These are phyloP conservation scores for Elsinoe batatas DNA, from an alignment of 2,329 filamentous ascomycete genomes.

Conservation along the genomic window DNA sequence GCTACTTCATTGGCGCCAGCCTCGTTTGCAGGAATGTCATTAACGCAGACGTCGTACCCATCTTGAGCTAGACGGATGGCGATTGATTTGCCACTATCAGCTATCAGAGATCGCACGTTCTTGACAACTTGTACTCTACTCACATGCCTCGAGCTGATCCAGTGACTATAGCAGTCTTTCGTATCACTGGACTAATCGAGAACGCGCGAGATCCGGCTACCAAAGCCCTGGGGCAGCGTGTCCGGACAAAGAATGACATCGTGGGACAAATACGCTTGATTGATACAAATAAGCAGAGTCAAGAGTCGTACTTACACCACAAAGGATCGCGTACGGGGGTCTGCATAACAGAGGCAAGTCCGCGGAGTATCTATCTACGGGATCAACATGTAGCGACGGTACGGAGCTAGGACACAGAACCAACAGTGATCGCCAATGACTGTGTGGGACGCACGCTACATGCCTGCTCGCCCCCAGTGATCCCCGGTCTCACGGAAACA, in stretches of 20 bases:
- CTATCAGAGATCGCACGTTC: neutral
- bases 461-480: neutral
- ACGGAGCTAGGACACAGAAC: too few species aligned
- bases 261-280: neutral
- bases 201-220: slow-evolving; percentile 4
- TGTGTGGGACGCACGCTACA: neutral
- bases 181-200: slow-evolving; percentile 1
- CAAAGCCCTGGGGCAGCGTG: neutral
- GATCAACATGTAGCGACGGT: too few species aligned
- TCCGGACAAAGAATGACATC: neutral
- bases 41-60: slow-evolving; percentile 57
- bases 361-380: too few species aligned
- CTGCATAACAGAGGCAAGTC: too few species aligned
- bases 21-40: slow-evolving; percentile 48
- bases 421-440: neutral
- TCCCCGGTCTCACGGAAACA: neutral
- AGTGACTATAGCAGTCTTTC: slow-evolving; percentile 27
- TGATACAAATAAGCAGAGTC: too few species aligned
- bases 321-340: too few species aligned
- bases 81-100: slow-evolving; percentile 48
- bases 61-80: slow-evolving; percentile 54
- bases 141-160: slow-evolving; percentile 29
- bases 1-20: slow-evolving; percentile 43
- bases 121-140: neutral
- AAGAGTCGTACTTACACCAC: too few species aligned